These are phyloP conservation scores for Fusarium camptoceras DNA, from an alignment of 2,329 filamentous ascomycete genomes.

Conservation along the genomic window DNA sequence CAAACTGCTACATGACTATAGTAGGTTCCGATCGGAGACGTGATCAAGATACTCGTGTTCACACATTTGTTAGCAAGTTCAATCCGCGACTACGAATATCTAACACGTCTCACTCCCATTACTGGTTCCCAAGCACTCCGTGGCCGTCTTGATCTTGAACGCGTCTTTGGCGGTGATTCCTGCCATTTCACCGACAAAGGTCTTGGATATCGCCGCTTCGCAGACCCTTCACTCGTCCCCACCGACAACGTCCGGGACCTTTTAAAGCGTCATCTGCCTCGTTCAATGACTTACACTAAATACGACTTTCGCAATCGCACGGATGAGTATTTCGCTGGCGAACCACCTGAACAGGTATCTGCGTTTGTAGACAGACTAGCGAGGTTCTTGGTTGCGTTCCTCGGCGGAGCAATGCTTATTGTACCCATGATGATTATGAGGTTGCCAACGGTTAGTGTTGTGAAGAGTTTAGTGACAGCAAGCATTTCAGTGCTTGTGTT, in stretches of 20 bases:
- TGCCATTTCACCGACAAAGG: not conserved
- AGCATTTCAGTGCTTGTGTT: not conserved
- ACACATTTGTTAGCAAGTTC: too few species aligned
- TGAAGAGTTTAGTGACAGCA: not conserved
- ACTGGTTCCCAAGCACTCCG: not conserved
- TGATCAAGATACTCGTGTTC: too few species aligned
- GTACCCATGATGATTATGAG: not conserved
- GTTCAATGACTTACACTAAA: not conserved
- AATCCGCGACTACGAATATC: not conserved
- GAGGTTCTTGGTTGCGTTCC: not conserved
- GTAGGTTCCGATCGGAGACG: too few species aligned
- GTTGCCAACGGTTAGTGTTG: not conserved
- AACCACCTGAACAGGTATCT: not conserved
- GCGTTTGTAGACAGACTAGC: not conserved
- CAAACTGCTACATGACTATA: rapidly evolving
- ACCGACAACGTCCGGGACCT: not conserved
- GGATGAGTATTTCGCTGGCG: not conserved
- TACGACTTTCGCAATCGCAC: not conserved
- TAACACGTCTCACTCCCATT: not conserved
- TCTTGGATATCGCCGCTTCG: not conserved
- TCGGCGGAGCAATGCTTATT: not conserved
- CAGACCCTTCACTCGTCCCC: not conserved
- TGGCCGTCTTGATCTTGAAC: not conserved
- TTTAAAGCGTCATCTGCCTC: not conserved
- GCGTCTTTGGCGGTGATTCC: rapidly evolving